phyloP scores from a whole-genome alignment of 2,329 filamentous ascomycete species.

The Nigrospora oryzae region DNA sequence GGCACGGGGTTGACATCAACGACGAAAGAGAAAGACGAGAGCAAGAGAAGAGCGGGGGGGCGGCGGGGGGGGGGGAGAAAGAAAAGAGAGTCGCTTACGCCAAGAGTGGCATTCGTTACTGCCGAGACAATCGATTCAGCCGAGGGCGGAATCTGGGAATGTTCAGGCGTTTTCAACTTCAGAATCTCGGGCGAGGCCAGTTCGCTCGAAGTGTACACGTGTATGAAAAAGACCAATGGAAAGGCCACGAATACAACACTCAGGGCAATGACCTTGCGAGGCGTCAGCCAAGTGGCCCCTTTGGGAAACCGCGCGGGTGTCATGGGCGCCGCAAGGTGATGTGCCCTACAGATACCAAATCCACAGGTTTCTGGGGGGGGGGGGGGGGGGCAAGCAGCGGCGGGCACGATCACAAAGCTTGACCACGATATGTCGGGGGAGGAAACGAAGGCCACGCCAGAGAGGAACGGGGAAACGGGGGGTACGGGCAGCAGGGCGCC shows the following conservation, averaged over 20 bases:
- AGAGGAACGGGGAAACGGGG: too few relatives aligned
- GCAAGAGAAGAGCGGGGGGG: not conserved
- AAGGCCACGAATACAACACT: not conserved
- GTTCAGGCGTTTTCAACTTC: not conserved
- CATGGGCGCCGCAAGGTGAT: too few relatives aligned
- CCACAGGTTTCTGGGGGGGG: too few relatives aligned
- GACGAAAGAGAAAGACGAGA: not conserved
- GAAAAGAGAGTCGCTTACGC: not conserved
- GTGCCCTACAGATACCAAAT: too few relatives aligned
- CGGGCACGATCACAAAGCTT: too few relatives aligned
- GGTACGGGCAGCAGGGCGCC: too few relatives aligned
- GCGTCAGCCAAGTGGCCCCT: not conserved
- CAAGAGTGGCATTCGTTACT: not conserved
- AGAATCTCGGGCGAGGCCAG: not conserved
- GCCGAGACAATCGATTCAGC: not conserved
- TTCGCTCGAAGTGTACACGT: not conserved
- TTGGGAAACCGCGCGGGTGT: not conserved
- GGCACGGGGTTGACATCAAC: too few relatives aligned
- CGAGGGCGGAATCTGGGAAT: not conserved
- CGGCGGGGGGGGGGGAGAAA: not conserved
- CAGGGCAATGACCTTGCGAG: not conserved
- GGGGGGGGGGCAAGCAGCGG: too few relatives aligned
- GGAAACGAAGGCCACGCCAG: too few relatives aligned
- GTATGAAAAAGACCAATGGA: not conserved
- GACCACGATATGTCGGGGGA: too few relatives aligned